Conservation (phyloP, 306 rosid genomes). For the Prunus fruticosa region DNA sequence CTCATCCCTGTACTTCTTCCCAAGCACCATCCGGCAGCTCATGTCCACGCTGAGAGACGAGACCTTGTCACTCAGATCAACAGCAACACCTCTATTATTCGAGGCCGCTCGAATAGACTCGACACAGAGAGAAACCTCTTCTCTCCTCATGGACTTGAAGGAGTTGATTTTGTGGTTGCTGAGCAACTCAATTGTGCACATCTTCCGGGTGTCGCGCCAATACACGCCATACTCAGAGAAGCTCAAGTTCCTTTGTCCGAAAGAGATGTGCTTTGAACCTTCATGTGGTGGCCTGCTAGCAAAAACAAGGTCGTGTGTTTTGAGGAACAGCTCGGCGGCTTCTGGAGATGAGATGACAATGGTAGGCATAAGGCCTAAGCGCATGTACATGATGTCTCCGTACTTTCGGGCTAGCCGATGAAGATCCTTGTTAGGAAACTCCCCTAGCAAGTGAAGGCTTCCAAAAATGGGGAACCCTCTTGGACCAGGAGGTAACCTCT, state of each 20-base stretch:
- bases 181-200: conserved; percentile 30
- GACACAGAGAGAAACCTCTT: conserved; percentile 10
- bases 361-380: conserved; percentile 18
- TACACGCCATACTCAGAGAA: conserved; percentile 26
- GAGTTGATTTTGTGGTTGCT: conserved; percentile 29
- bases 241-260: conserved; percentile 6
- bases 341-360: conserved; percentile 33
- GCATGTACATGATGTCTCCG: conserved; percentile 30
- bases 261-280: conserved; percentile 20
- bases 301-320: conserved; percentile 42
- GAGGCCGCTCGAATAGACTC: background rate
- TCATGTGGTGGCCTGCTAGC: conserved; percentile 23
- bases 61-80: conserved; percentile 22
- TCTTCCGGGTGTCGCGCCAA: conserved; percentile 37
- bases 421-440: conserved; percentile 21
- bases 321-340: conserved; percentile 52
- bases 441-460: conserved; percentile 46
- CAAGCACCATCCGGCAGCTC: conserved; percentile 28
- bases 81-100: background rate
- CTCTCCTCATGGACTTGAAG: conserved; percentile 25
- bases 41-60: conserved; percentile 1
- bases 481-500: conserved; percentile 26
- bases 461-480: conserved; percentile 38
- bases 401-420: conserved; percentile 16
- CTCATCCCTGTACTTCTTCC: conserved; percentile 25